Percentiles rank a stretch among this genome's conserved stretches.
Evolutionary conservation across 106 monocot species (phyloP).

Genomic region (Phalaenopsis aphrodite): DNA sequence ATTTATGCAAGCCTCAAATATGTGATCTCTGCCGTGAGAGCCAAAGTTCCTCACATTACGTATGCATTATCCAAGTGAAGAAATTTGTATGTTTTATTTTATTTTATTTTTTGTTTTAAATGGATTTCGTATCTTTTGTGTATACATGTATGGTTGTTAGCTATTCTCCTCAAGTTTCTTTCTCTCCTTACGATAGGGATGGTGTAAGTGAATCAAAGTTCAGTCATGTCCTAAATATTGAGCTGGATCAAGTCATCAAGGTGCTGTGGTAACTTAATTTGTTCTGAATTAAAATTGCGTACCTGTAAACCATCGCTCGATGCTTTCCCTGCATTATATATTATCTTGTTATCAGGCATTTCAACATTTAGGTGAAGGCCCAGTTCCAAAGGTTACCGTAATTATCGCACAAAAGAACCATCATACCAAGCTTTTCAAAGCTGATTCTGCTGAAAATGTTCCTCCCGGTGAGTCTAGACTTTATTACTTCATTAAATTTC

Average conservation of each 20-base stretch:
- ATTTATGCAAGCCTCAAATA: too few relatives aligned
- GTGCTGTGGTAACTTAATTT: slow-evolving; percentile 10
- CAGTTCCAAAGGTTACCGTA: slow-evolving; percentile 49
- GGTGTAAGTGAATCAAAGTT: slow-evolving; percentile 79
- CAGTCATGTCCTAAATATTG: slow-evolving; percentile 59
- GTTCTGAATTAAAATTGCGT: not conserved
- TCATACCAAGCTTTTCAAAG: slow-evolving; percentile 66
- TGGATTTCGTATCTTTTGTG: not conserved
- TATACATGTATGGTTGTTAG: not conserved
- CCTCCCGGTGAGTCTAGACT: slow-evolving; percentile 43
- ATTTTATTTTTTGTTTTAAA: too few relatives aligned
- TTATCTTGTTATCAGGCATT: slow-evolving; percentile 35
- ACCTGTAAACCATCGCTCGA: not conserved
- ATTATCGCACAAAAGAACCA: slow-evolving; percentile 79
- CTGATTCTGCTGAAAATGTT: slow-evolving; percentile 48
- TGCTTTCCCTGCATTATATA: not conserved
- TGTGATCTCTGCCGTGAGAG: too few relatives aligned
- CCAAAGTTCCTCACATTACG: not conserved
- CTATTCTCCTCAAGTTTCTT: not conserved
- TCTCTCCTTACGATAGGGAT: slow-evolving; percentile 35
- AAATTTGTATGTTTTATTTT: too few relatives aligned
- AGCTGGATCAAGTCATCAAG: slow-evolving; percentile 66
- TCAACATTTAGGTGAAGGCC: slow-evolving; percentile 41
- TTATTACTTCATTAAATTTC: not conserved
- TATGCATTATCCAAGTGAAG: not conserved